These are phyloP conservation scores for Cokeromyces recurvatus DNA, from an alignment of 371 early-diverging fungal genomes.

Conservation along the genomic window DNA sequence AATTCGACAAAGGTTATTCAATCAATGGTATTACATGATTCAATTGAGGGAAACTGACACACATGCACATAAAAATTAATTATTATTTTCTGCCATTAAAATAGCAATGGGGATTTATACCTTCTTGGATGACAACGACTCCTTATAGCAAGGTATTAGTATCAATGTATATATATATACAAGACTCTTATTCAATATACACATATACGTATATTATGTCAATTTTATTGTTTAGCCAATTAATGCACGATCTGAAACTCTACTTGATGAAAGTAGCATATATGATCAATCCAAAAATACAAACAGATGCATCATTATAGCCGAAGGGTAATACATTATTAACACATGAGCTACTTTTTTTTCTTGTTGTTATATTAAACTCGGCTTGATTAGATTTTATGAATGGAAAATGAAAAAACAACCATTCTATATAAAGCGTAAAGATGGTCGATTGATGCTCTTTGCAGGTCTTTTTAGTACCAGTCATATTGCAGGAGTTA, in stretches of 20 bases:
- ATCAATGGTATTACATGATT: constrained; percentile 43
- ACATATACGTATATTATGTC: no score
- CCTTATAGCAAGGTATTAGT: constrained; percentile 31
- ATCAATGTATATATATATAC: neutral
- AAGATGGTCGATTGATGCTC: constrained; percentile 55
- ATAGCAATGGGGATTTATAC: constrained; percentile 70
- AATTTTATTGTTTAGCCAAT: no score
- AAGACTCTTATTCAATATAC: neutral
- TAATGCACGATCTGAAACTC: constrained; percentile 68
- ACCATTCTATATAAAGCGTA: constrained; percentile 56
- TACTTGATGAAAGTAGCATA: constrained; percentile 41
- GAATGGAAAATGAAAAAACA: constrained; percentile 66
- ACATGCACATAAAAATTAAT: neutral
- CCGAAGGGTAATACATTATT: constrained; percentile 67
- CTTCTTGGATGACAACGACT: constrained; percentile 40
- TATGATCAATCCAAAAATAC: constrained; percentile 54
- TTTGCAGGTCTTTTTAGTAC: constrained; percentile 61
- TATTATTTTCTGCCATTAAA: no score
- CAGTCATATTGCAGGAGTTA: neutral
- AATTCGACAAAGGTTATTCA: constrained; percentile 33
- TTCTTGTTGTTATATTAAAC: no score
- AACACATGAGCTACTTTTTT: no score
- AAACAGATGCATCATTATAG: constrained; percentile 63
- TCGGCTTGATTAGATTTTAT: constrained; percentile 49
- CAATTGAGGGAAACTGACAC: neutral